Conservation (phyloP, 2,329 filamentous ascomycete genomes). For the Cordyceps javanica region DNA sequence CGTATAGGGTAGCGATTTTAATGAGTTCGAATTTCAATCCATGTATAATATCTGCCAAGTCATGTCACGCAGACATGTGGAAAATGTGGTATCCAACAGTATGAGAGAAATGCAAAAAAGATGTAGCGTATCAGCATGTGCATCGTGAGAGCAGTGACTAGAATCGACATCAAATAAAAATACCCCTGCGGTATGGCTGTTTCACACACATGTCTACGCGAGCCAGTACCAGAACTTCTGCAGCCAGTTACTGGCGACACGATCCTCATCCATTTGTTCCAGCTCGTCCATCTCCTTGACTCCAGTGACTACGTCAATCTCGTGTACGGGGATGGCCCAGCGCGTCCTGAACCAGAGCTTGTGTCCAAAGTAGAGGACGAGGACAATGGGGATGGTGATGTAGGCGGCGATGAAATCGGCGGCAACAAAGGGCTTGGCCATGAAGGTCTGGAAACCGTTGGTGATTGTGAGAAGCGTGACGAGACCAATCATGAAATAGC, state of each 20-base stretch:
- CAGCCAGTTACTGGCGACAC: constrained; percentile 43
- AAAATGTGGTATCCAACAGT: constrained; percentile 8
- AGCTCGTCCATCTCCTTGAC: constrained; percentile 58
- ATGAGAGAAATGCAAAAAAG: neutral
- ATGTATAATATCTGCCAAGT: neutral
- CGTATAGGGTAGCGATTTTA: neutral
- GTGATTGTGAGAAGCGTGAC: constrained; percentile 61
- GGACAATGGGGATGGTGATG: constrained; percentile 56
- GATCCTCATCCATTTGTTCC: constrained; percentile 40
- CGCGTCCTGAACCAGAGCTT: constrained; percentile 44
- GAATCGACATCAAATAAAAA: too few species aligned
- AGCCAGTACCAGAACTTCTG: constrained; percentile 53
- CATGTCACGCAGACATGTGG: neutral
- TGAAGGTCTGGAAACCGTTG: constrained; percentile 72
- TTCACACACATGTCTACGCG: constrained; percentile 22
- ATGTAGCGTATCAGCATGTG: neutral
- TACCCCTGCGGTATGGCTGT: neutral
- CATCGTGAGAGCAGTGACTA: neutral
- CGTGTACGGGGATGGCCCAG: constrained; percentile 33
- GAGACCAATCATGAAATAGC: constrained; percentile 52
- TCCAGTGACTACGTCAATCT: constrained; percentile 52
- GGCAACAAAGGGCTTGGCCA: constrained; percentile 56
- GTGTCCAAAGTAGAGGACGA: constrained; percentile 58
- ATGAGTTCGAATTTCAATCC: neutral
- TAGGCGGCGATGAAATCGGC: constrained; percentile 60